Conservation (phyloP, 768 basidiomycete species). For the Serendipita sp. region DNA sequence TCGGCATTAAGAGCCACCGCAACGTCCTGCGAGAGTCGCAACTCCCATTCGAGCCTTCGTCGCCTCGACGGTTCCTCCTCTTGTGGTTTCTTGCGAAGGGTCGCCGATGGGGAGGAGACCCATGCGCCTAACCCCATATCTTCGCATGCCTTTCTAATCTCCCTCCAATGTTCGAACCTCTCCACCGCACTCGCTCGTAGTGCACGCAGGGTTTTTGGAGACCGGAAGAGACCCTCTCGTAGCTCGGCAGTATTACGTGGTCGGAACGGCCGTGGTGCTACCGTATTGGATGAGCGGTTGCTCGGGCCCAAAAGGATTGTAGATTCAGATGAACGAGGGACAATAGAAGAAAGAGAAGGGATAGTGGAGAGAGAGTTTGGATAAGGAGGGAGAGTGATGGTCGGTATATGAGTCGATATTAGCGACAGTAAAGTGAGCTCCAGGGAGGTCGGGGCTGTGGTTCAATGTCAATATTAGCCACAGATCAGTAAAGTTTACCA, state of each 20-base stretch:
- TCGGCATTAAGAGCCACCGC: not conserved
- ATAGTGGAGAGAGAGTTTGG: not conserved
- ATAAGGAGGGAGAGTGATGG: not conserved
- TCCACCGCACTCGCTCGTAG: constrained; percentile 50
- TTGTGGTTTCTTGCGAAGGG: not conserved
- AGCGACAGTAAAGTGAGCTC: not conserved
- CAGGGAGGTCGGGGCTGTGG: not conserved
- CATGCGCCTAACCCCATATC: constrained; percentile 16
- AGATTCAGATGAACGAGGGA: not conserved
- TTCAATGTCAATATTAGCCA: not conserved
- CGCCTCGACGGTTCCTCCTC: not conserved
- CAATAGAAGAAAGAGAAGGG: not conserved
- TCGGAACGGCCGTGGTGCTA: constrained; percentile 33
- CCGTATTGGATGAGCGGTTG: not conserved
- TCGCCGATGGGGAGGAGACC: not conserved
- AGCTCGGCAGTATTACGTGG: constrained; percentile 36
- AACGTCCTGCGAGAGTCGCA: constrained; percentile 3
- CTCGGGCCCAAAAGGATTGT: not conserved
- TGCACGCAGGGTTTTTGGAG: constrained; percentile 39
- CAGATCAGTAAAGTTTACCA: not conserved
- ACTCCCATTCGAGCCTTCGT: not conserved
- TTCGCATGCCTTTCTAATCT: constrained; percentile 42
- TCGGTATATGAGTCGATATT: not conserved
- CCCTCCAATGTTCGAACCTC: constrained; percentile 55
- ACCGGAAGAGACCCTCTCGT: constrained; percentile 43